Evolutionary conservation across 2,329 filamentous ascomycete species (phyloP), one percentile per base, ranked within the genome.

Genomic region (Pseudogymnoascus sp.): DNA sequence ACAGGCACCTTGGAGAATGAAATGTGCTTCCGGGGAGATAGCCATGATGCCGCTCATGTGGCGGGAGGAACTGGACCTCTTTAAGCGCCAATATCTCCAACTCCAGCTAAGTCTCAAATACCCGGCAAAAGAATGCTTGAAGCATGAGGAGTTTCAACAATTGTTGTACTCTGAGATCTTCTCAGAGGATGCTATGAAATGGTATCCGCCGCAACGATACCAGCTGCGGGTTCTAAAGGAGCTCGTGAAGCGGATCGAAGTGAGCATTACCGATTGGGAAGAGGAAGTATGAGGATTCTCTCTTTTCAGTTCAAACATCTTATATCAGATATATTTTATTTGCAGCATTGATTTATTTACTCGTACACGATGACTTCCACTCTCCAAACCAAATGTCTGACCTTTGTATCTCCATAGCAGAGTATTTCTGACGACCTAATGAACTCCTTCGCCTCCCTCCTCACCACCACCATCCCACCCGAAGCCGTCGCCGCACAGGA

Each of bases 371-470:
- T 61, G 59, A 39, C 8, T 26, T 39, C 18, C 42, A 37, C 21
- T 23, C 42, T 37, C 42, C 12, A 63, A 65, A 64, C n/a, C 18
- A 37, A 14, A 40, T 42, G 62, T 72, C 67, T 72, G 63, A 71
- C 68, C 60, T 59, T 63, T 66, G 64, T 64, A 66, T 65, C 63
- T 60, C 65, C 66, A 69, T 63, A 67, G 67, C 76, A 97, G 93
- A 91, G 88, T 74, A 86, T 96, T 57, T 91, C 88, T 66, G 90
- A 96, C 75, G 81, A 88, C 74, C 82, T 97, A 70, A 90, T 93
- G 82, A 79, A 80, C 63, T 78, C 80, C 39, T 81, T 96, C 68
- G 85, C 87, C 62, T 75, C 79, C 65, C 80, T 95, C 23, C 80
- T 96, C 64, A 79, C 81, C 18, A 79, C 81, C 31, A 83, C 85